Evolutionary conservation across 163 green algal species (phyloP).

Genomic region (Scenedesmus sp.): DNA sequence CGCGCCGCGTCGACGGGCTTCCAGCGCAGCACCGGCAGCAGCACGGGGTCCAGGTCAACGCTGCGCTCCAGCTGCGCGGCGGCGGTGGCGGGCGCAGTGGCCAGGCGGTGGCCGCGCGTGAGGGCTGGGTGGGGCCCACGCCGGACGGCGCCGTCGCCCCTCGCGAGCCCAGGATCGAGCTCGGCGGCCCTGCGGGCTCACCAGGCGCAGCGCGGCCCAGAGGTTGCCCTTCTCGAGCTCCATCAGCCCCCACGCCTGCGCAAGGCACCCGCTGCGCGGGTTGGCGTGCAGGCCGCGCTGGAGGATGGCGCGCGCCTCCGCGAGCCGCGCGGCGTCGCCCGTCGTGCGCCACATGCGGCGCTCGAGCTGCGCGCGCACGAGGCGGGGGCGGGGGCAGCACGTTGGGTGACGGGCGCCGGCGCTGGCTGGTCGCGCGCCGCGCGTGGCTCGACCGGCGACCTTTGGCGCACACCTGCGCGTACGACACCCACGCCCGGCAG

Average conservation of each 20-base stretch:
- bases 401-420: not conserved
- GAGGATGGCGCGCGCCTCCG: conserved; percentile 62
- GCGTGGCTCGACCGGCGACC: not conserved
- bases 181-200: too few species aligned
- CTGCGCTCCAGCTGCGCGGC: conserved; percentile 71
- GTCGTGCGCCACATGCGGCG: conserved; percentile 46
- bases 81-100: too few species aligned
- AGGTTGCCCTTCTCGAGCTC: conserved; percentile 81
- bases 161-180: too few species aligned
- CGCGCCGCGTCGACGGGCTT: conserved; percentile 31
- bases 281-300: conserved; percentile 73
- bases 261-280: conserved; percentile 58
- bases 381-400: not conserved
- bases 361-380: conserved; percentile 65
- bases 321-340: conserved; percentile 41
- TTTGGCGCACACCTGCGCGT: conserved; percentile 39
- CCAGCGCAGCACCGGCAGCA: conserved; percentile 64
- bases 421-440: not conserved
- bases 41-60: conserved; percentile 63
- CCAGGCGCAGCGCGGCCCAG: conserved; percentile 68
- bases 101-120: too few species aligned
- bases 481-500: conserved; percentile 51
- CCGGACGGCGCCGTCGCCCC: too few species aligned
- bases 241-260: conserved; percentile 80
- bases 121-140: too few species aligned